These are phyloP conservation scores for Arthrobotrys conoides DNA, from an alignment of 2,329 filamentous ascomycete genomes.

Conservation along the genomic window DNA sequence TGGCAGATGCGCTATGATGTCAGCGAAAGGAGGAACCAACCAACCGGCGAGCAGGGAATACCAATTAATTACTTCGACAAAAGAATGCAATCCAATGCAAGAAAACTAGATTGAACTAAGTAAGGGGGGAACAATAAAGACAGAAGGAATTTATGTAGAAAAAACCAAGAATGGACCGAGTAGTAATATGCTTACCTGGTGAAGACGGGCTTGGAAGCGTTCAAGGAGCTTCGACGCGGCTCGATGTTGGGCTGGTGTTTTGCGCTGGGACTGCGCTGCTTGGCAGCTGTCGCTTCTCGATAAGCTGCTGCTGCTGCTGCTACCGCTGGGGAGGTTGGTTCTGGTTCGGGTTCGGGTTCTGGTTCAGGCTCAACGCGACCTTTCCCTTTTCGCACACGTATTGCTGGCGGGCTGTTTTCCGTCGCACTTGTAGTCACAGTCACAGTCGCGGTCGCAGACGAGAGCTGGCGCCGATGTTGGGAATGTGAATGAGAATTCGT, in stretches of 20 bases:
- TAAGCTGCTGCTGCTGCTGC: conserved; percentile 32
- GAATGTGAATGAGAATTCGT: conserved; percentile 17
- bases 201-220: conserved; percentile 53
- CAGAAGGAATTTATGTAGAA: not conserved
- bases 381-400: conserved; percentile 59
- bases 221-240: conserved; percentile 57
- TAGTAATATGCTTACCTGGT: conserved; percentile 56
- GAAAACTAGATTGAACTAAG: conserved; percentile 1
- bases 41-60: not conserved
- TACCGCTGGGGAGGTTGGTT: conserved; percentile 34
- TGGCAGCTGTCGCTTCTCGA: conserved; percentile 25
- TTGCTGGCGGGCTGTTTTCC: conserved; percentile 31
- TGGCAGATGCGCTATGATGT: conserved; percentile 27
- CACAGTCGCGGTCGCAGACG: conserved; percentile 22
- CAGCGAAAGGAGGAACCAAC: not conserved
- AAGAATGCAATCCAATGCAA: conserved; percentile 1
- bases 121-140: not conserved
- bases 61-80: not conserved
- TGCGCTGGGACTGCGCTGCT: conserved; percentile 37
- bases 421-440: not conserved
- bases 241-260: conserved; percentile 44
- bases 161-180: conserved; percentile 3
- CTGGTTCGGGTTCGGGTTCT: conserved; percentile 25
- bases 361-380: conserved; percentile 48
- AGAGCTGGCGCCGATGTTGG: conserved; percentile 24